Evolutionary conservation across 1,284 basidiomycete genomes (phyloP).

Genomic region (Termitomyces sp.): DNA sequence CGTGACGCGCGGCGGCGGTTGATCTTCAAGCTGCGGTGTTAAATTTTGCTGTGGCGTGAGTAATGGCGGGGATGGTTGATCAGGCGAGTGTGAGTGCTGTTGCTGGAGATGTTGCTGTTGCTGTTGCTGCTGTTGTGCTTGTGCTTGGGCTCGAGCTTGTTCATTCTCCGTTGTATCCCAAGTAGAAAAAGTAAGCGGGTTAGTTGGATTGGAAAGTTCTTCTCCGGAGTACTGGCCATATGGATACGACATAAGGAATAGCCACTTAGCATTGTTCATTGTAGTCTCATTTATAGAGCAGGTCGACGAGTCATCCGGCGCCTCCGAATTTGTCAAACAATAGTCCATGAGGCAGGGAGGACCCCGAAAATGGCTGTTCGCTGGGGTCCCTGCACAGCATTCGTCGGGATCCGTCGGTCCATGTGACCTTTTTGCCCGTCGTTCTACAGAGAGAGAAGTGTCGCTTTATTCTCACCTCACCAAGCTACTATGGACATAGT

Average conservation of each 20-base stretch:
- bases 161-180: conserved; percentile 26
- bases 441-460: no score
- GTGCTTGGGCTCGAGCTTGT: conserved; percentile 18
- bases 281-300: conserved; percentile 20
- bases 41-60: conserved; percentile 16
- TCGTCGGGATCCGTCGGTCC: conserved; percentile 27
- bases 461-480: background rate
- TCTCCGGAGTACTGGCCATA: conserved; percentile 22
- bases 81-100: conserved; percentile 14
- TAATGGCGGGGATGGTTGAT: conserved; percentile 14
- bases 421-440: conserved; percentile 17
- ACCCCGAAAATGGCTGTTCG: conserved; percentile 14
- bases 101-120: conserved; percentile 17
- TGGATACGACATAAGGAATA: conserved; percentile 23
- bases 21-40: conserved; percentile 21
- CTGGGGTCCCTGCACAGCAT: conserved; percentile 25
- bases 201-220: conserved; percentile 20
- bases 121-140: conserved; percentile 14
- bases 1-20: conserved; percentile 14
- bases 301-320: conserved; percentile 21
- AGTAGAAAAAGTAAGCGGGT: conserved; percentile 21
- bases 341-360: conserved; percentile 20
- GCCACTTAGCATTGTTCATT: conserved; percentile 6
- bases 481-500: background rate
- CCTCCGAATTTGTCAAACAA: conserved; percentile 24